These are phyloP conservation scores for Nemania sp. DNA, from an alignment of 2,329 filamentous ascomycete species.

Conservation along the genomic window DNA sequence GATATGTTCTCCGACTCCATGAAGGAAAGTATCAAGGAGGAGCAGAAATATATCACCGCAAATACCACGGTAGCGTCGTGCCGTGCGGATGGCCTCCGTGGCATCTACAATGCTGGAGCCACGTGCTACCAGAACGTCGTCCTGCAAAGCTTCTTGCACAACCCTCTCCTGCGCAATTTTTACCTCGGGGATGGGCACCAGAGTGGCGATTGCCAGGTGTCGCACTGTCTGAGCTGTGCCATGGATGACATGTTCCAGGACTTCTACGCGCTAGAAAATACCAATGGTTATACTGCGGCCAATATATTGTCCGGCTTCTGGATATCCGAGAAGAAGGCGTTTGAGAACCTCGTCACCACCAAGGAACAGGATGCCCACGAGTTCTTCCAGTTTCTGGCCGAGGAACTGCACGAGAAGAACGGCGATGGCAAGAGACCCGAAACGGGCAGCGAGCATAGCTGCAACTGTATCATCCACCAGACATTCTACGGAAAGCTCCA, in stretches of 20 bases:
- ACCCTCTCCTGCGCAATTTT: constrained; percentile 87
- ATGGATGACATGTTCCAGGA: constrained; percentile 77
- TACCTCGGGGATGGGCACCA: constrained; percentile 91
- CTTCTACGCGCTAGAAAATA: constrained; percentile 73
- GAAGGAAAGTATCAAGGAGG: constrained; percentile 58
- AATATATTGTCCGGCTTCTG: constrained; percentile 89
- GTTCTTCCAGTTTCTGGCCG: constrained; percentile 93
- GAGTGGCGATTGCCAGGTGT: constrained; percentile 69
- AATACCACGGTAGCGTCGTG: constrained; percentile 84
- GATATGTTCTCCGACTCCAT: constrained; percentile 68
- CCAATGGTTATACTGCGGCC: constrained; percentile 87
- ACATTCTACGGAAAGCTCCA: constrained; percentile 92
- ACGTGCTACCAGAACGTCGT: constrained; percentile 99
- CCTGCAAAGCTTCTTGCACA: constrained; percentile 90
- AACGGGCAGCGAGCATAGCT: constrained; percentile 65
- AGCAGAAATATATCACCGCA: constrained; percentile 73
- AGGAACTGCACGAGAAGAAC: constrained; percentile 85
- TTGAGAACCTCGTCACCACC: constrained; percentile 81
- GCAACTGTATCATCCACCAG: constrained; percentile 90
- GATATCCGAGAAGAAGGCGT: constrained; percentile 77
- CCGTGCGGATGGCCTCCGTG: constrained; percentile 83
- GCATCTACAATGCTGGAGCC: constrained; percentile 96
- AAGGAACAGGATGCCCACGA: constrained; percentile 97
- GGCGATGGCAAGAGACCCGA: constrained; percentile 68
- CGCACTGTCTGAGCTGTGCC: constrained; percentile 69